phyloP scores from a whole-genome alignment of 2,329 filamentous ascomycete genomes.

The Aureobasidium sp. region DNA sequence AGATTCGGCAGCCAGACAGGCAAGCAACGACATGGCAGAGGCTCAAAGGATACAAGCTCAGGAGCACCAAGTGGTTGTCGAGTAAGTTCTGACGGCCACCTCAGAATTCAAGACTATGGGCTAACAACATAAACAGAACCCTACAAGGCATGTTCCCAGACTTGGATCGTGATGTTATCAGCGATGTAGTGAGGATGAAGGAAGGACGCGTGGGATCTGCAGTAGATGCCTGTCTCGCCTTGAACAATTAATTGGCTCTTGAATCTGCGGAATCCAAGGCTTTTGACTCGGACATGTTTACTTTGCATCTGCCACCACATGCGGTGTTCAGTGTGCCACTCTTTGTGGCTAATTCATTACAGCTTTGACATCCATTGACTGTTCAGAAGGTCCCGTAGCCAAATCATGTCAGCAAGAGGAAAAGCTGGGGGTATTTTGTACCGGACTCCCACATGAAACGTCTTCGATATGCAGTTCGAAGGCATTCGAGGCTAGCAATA shows the following conservation, averaged over 20 bases:
- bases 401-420: too few species aligned
- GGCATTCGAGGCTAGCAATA: too few species aligned
- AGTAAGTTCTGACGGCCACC: slow-evolving; percentile 38
- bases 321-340: not conserved
- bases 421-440: too few species aligned
- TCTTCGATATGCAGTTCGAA: too few species aligned
- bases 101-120: not conserved
- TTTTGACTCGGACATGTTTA: not conserved
- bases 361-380: too few species aligned
- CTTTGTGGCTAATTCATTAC: too few species aligned
- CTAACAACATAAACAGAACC: slow-evolving; percentile 45
- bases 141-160: slow-evolving; percentile 95
- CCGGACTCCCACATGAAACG: too few species aligned
- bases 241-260: slow-evolving; percentile 29
- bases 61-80: slow-evolving; percentile 86
- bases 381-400: too few species aligned
- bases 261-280: too few species aligned
- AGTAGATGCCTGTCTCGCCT: slow-evolving; percentile 43
- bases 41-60: slow-evolving; percentile 73
- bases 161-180: slow-evolving; percentile 87
- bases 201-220: slow-evolving; percentile 59
- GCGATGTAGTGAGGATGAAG: slow-evolving; percentile 93
- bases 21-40: slow-evolving; percentile 82
- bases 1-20: slow-evolving; percentile 83
- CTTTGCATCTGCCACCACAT: not conserved